Conservation (phyloP, 805 yeast species). For the Myxozyma sirexii region DNA sequence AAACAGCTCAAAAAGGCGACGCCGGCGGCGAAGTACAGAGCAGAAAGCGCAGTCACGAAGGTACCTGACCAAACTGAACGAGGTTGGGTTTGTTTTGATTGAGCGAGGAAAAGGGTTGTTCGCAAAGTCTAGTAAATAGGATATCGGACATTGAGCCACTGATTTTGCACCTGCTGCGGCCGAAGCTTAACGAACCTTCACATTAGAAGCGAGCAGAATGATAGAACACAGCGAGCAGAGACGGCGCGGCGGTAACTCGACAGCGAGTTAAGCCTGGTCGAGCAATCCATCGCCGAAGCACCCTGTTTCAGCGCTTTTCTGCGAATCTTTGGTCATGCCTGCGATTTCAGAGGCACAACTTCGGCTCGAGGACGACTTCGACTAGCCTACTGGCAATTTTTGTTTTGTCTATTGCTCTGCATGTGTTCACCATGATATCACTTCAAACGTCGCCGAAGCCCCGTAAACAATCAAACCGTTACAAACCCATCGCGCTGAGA, state of each 20-base stretch:
- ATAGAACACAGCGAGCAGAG: neutral
- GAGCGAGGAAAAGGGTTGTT: neutral
- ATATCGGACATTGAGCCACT: too few relatives aligned
- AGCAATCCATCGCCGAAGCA: neutral
- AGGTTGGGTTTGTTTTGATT: neutral
- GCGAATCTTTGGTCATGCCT: slow-evolving; percentile 4
- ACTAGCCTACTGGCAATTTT: too few relatives aligned
- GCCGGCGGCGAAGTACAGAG: slow-evolving; percentile 2
- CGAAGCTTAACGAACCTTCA: neutral
- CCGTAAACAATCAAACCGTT: neutral
- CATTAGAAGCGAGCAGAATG: neutral
- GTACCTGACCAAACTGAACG: neutral
- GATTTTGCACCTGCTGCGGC: too few relatives aligned
- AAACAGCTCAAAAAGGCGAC: neutral
- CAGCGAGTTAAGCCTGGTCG: neutral
- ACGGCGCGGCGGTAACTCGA: neutral
- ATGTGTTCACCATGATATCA: too few relatives aligned
- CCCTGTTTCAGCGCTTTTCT: neutral
- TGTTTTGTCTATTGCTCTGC: too few relatives aligned
- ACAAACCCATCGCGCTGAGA: neutral
- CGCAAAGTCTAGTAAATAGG: neutral
- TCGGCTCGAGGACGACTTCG: neutral
- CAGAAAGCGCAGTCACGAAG: neutral
- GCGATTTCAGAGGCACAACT: neutral
- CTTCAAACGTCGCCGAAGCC: too few relatives aligned